phyloP scores from a whole-genome alignment of 2,329 filamentous ascomycete genomes.

The Fusarium burgessii region DNA sequence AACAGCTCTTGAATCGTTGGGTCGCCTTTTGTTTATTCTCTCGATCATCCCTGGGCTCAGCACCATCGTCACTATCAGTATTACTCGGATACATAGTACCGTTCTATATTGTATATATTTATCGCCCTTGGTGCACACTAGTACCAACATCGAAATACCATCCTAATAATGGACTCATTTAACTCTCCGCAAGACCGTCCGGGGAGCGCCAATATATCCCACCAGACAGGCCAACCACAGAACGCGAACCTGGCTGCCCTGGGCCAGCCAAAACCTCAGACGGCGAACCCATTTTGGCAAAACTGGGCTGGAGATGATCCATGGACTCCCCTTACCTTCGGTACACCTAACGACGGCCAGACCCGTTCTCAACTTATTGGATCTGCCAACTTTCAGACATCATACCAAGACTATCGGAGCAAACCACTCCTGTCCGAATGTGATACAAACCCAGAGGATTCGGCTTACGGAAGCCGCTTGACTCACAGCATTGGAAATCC shows the following conservation, averaged over 20 bases:
- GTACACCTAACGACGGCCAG: slow-evolving; percentile 37
- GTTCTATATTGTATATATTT: background rate
- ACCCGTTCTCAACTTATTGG: slow-evolving; percentile 41
- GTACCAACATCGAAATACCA: background rate
- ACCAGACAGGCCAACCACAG: slow-evolving; percentile 25
- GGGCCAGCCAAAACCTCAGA: slow-evolving; percentile 12
- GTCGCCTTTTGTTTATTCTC: background rate
- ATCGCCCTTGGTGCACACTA: background rate
- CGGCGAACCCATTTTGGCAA: slow-evolving; percentile 11
- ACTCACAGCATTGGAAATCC: slow-evolving; percentile 58
- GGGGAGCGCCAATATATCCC: slow-evolving; percentile 3
- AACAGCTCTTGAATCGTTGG: background rate
- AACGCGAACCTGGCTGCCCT: slow-evolving; percentile 15
- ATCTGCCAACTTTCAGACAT: slow-evolving; percentile 26
- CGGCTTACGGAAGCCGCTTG: slow-evolving; percentile 59
- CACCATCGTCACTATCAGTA: background rate
- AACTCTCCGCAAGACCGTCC: slow-evolving; percentile 6
- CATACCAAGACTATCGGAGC: slow-evolving; percentile 45
- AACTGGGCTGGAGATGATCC: slow-evolving; percentile 54
- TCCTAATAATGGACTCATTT: slow-evolving; percentile 25
- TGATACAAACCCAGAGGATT: slow-evolving; percentile 57
- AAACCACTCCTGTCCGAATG: slow-evolving; percentile 54
- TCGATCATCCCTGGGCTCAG: background rate
- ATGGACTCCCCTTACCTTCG: slow-evolving; percentile 57
- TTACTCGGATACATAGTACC: slow-evolving; percentile 6